Percentiles rank a stretch among this genome's conserved stretches.
These are phyloP conservation scores for Tagetes patula DNA, from an alignment of 129 eudicot genomes.

Conservation along the genomic window DNA sequence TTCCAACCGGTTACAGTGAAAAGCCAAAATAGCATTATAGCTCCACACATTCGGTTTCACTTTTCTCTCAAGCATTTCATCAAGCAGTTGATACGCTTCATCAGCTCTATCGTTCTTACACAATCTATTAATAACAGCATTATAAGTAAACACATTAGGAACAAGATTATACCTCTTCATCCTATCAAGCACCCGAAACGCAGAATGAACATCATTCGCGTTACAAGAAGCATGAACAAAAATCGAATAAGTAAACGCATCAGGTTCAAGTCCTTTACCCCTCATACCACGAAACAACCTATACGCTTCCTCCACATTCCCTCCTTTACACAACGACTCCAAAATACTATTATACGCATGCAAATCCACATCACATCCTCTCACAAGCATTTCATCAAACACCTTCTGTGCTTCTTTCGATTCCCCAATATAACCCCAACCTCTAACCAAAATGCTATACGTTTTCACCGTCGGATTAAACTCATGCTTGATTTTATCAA, in stretches of 20 bases:
- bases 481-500: constrained; percentile 51
- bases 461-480: constrained; percentile 48
- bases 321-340: constrained; percentile 76
- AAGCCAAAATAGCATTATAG: constrained; percentile 64
- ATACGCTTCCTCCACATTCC: constrained; percentile 64
- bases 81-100: constrained; percentile 67
- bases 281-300: constrained; percentile 55
- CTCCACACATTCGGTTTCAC: constrained; percentile 76
- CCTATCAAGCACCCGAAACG: constrained; percentile 70
- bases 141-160: constrained; percentile 81
- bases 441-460: constrained; percentile 70
- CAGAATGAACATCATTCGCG: constrained; percentile 59
- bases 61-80: constrained; percentile 67
- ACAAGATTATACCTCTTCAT: constrained; percentile 69
- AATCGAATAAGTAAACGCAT: constrained; percentile 68
- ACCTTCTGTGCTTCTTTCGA: constrained; percentile 47
- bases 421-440: constrained; percentile 79
- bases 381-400: constrained; percentile 82
- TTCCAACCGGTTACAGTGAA: constrained; percentile 74
- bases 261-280: constrained; percentile 63
- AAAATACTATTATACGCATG: constrained; percentile 73
- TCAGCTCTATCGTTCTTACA: constrained; percentile 60
- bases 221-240: constrained; percentile 70
- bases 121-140: constrained; percentile 55
- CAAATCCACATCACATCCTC: constrained; percentile 65